Base-by-base conservation (phyloP, 495 filamentous ascomycete genomes). In the Annulohypoxylon bovei region DNA sequence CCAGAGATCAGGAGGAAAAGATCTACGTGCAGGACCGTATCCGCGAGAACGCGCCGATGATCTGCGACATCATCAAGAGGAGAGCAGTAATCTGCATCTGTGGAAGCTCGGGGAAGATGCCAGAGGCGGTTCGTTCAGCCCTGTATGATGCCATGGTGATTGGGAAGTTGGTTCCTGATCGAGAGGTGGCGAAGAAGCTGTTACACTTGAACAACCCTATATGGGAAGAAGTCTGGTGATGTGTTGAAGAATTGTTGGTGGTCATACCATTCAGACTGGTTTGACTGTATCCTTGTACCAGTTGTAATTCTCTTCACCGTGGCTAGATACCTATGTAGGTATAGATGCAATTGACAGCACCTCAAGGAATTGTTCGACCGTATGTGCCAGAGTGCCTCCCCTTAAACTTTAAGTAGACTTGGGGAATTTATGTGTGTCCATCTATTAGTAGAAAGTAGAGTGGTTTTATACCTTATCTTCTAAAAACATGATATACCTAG, bases 21-120 rank as follows among this genome's bases (percentile, higher is more conserved):
- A 77, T 91, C 27, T 99, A 99, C 73, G 95, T 99, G 8, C 95
- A 99, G 74, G 88, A 97, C 77, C 80, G 90, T 3, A 87, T 99
- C 47, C 85, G 89, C 0, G 79, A 88, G 72, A 80, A 93, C 16
- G 85, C 83, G 0, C 40, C 64, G 7, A 68, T 84, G 27, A 84
- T 98, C 4, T 90, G 85, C 71, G 73, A 84, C 3, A 74, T 89
- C 28, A 75, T 98, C 40, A 49, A 56, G 0, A 65, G 55, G 23
- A 57, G 72, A 2, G 76, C 78, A 11, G 62, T 80, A 5, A 72
- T 86, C 2, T 92, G 88, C 78, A 85, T 99, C 9, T 98, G 95
- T 77, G 95, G 95, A 5, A 93, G 88, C 25, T 89, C 89, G 0
- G 92, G 91, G 2, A 85, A 88, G 65, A 99, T 99, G 96, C 94